Conservation (phyloP, 2,329 filamentous ascomycete genomes). For the Colletotrichum aenigma region DNA sequence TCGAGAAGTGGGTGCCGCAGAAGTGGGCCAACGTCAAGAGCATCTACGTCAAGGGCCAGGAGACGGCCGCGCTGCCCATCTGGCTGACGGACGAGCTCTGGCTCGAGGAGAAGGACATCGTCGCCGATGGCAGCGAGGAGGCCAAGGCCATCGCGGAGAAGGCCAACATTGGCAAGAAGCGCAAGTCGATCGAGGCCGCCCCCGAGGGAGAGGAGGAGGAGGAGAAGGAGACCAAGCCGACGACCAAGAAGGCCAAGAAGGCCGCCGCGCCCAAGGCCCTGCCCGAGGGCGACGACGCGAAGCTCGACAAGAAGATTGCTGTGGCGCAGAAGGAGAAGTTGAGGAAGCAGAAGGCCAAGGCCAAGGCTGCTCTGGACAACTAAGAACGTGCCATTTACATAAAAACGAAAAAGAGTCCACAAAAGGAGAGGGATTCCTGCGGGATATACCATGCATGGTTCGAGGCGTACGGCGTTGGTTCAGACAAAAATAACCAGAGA, state of each 20-base stretch:
- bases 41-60: conserved; percentile 88
- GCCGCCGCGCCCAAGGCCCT: conserved; percentile 21
- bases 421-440: conserved; percentile 2
- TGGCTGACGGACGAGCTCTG: conserved; percentile 94
- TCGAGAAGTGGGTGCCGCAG: conserved; percentile 81
- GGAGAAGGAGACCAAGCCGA: conserved; percentile 36
- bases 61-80: conserved; percentile 88
- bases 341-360: conserved; percentile 63
- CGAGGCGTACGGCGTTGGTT: conserved; percentile 23
- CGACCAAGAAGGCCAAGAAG: conserved; percentile 44
- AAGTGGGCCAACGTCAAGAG: conserved; percentile 86
- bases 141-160: conserved; percentile 51
- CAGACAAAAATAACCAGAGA: conserved; percentile 12
- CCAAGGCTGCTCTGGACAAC: conserved; percentile 55
- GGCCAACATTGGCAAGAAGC: conserved; percentile 69
- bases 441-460: conserved; percentile 24
- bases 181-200: conserved; percentile 50
- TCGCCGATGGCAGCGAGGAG: conserved; percentile 63
- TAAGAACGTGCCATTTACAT: conserved; percentile 26
- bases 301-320: conserved; percentile 63
- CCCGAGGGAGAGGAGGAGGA: conserved; percentile 33
- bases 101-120: conserved; percentile 76
- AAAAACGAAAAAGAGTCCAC: not conserved
- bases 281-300: conserved; percentile 53
- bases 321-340: conserved; percentile 58